Evolutionary conservation across 2,329 filamentous ascomycete genomes (phyloP).

Genomic region (Phyllosticta capitalensis): DNA sequence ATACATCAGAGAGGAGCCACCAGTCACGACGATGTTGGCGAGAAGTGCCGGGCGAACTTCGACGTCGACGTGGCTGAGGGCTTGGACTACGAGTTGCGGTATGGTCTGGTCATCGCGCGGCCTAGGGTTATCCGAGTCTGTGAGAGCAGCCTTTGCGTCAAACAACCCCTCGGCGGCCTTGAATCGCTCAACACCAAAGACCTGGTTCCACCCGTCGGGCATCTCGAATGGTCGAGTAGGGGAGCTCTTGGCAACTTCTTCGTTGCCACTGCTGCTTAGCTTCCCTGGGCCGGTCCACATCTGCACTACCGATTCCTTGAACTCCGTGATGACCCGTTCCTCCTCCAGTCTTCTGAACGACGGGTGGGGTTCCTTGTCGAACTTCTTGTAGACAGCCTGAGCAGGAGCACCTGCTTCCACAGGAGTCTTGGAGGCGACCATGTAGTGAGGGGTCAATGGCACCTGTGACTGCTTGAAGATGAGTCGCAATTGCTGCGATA

Average conservation of each 20-base stretch:
- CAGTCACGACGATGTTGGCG: constrained; percentile 85
- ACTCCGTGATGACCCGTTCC: constrained; percentile 86
- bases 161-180: constrained; percentile 82
- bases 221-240: constrained; percentile 91
- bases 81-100: constrained; percentile 68
- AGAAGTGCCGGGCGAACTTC: constrained; percentile 78
- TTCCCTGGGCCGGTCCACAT: constrained; percentile 76
- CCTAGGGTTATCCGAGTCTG: constrained; percentile 37
- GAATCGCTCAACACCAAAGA: constrained; percentile 85
- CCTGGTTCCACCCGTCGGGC: constrained; percentile 91
- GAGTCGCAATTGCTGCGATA: constrained; percentile 77
- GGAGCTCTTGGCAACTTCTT: constrained; percentile 62
- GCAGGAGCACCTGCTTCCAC: constrained; percentile 79
- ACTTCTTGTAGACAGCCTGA: constrained; percentile 65
- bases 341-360: constrained; percentile 81
- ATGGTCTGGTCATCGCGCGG: constrained; percentile 70
- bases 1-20: constrained; percentile 76
- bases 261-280: constrained; percentile 40
- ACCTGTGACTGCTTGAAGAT: constrained; percentile 63
- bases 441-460: constrained; percentile 72
- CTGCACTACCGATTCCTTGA: constrained; percentile 96
- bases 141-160: constrained; percentile 69
- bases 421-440: constrained; percentile 76
- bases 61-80: constrained; percentile 73
- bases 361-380: constrained; percentile 49